phyloP scores from a whole-genome alignment of 2,329 filamentous ascomycete species.

The Paraphoma chrysanthemicola region DNA sequence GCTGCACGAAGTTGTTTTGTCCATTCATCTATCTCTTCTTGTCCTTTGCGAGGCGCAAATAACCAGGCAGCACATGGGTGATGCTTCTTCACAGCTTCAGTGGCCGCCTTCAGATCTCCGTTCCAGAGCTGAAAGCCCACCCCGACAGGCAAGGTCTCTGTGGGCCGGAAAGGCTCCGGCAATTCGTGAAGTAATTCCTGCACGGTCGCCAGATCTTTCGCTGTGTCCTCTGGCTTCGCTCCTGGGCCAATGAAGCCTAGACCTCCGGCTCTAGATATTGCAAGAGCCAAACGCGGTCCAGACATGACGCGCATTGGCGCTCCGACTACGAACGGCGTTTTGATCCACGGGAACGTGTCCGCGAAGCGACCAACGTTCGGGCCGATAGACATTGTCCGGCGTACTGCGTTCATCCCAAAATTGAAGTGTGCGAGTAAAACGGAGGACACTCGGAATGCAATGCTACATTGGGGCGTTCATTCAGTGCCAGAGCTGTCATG shows the following conservation, averaged over 20 bases:
- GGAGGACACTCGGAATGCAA: neutral
- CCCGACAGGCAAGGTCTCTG: constrained; percentile 55
- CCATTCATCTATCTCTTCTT: constrained; percentile 43
- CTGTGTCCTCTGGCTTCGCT: constrained; percentile 43
- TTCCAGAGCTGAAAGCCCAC: constrained; percentile 67
- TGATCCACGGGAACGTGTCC: constrained; percentile 57
- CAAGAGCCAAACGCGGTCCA: constrained; percentile 61
- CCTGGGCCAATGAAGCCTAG: constrained; percentile 52
- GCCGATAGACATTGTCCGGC: neutral
- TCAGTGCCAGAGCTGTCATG: neutral
- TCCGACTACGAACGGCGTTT: constrained; percentile 61
- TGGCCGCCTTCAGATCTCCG: constrained; percentile 51
- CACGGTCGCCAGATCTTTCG: constrained; percentile 8
- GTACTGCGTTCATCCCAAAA: constrained; percentile 3
- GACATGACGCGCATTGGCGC: constrained; percentile 72
- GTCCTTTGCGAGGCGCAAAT: constrained; percentile 61
- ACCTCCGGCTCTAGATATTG: constrained; percentile 60
- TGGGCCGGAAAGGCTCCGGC: constrained; percentile 6
- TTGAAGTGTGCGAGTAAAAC: neutral
- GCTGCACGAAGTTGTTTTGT: constrained; percentile 34
- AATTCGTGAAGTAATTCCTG: constrained; percentile 3
- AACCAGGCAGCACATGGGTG: constrained; percentile 68
- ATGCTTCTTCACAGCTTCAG: constrained; percentile 61
- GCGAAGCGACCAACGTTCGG: neutral
- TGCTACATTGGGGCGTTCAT: neutral